A percentile compares a stretch with the other conserved stretches of the same genome.
Conservation (phyloP, 2,329 filamentous ascomycete genomes). For the Colletotrichum sp. region DNA sequence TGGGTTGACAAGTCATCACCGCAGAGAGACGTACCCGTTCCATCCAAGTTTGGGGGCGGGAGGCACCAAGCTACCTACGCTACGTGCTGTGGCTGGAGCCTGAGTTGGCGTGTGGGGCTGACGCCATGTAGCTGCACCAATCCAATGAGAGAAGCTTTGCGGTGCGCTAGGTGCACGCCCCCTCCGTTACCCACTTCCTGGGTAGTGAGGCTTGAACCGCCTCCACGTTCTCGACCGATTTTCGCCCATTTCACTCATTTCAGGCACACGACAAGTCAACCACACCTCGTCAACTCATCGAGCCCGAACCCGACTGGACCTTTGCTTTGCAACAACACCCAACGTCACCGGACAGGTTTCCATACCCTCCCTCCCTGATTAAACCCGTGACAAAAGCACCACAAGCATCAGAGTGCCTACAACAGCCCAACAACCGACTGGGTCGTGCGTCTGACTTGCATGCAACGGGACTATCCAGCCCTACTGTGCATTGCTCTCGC, state of each 20-base stretch:
- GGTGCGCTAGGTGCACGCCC: neutral
- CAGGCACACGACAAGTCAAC: conserved; percentile 8
- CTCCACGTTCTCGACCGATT: conserved; percentile 12
- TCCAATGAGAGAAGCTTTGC: neutral
- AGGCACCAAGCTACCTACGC: neutral
- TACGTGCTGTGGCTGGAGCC: conserved; percentile 6
- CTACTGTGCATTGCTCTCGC: conserved; percentile 3
- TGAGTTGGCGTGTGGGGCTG: neutral
- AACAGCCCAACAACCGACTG: conserved; percentile 12
- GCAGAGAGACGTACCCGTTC: neutral
- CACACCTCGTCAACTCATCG: neutral
- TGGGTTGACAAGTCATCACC: conserved; percentile 19
- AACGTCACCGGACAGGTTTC: neutral
- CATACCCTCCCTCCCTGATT: neutral
- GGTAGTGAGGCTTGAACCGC: conserved; percentile 15
- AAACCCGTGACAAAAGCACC: neutral
- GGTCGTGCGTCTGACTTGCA: conserved; percentile 20
- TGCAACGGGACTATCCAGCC: conserved; percentile 16
- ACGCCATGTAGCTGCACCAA: neutral
- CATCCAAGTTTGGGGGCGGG: neutral
- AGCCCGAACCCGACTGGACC: neutral
- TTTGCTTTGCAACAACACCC: neutral
- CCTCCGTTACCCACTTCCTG: conserved; percentile 18
- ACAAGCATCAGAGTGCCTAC: neutral
- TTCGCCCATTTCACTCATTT: neutral